Conservation (phyloP, 2,329 filamentous ascomycete genomes). For the Aspergillus udagawae region DNA sequence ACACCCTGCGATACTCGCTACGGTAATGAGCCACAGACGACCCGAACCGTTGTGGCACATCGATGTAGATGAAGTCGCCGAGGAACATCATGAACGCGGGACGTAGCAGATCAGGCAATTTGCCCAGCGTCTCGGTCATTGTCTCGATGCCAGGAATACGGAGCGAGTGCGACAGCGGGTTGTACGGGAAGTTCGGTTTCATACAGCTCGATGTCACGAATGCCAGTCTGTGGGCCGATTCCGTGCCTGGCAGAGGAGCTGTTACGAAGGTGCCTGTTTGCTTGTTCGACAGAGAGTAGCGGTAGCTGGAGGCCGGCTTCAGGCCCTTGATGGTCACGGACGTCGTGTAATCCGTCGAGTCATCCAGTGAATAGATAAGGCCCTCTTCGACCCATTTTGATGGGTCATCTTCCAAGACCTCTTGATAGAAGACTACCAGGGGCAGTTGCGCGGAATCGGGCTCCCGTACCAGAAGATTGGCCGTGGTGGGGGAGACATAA, state of each 20-base stretch:
- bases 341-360: slow-evolving; percentile 79
- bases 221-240: slow-evolving; percentile 68
- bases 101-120: slow-evolving; percentile 54
- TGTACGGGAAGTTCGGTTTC: slow-evolving; percentile 86
- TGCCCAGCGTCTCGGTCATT: slow-evolving; percentile 68
- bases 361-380: slow-evolving; percentile 60
- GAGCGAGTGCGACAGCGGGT: slow-evolving; percentile 74
- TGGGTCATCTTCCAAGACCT: slow-evolving; percentile 28
- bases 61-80: slow-evolving; percentile 52
- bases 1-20: slow-evolving; percentile 91
- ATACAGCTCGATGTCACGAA: slow-evolving; percentile 94
- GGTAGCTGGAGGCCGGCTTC: slow-evolving; percentile 68
- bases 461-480: slow-evolving; percentile 79
- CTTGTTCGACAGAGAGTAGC: slow-evolving; percentile 83
- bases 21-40: slow-evolving; percentile 71
- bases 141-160: slow-evolving; percentile 75
- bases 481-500: slow-evolving; percentile 75
- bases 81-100: slow-evolving; percentile 59
- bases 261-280: slow-evolving; percentile 77
- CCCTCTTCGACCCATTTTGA: slow-evolving; percentile 63
- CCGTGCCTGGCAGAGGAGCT: slow-evolving; percentile 65
- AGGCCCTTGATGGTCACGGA: slow-evolving; percentile 65
- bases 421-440: slow-evolving; percentile 62
- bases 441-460: slow-evolving; percentile 72
- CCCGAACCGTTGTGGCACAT: slow-evolving; percentile 79